Percentiles rank a stretch among this genome's conserved stretches.
Conservation (phyloP, 352 stramenopile species). For the Pythium oligandrum region DNA sequence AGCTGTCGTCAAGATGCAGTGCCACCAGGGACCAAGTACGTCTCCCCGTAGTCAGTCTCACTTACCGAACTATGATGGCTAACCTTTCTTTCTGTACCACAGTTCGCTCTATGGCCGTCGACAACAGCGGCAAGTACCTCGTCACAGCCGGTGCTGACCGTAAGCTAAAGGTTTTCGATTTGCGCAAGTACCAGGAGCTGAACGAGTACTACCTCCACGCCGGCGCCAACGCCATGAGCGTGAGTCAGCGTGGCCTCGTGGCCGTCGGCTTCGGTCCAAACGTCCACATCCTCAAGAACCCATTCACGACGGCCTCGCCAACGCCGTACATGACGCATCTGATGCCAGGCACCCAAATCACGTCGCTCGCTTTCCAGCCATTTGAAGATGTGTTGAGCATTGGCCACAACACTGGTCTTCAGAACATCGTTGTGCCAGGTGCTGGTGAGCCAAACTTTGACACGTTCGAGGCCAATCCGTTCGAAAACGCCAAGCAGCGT, state of each 20-base stretch:
- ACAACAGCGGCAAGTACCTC: conserved; percentile 93
- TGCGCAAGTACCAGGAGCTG: conserved; percentile 95
- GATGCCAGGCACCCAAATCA: conserved; percentile 80
- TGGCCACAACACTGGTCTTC: conserved; percentile 86
- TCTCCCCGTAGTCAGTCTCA: conserved; percentile 1
- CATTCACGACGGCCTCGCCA: conserved; percentile 71
- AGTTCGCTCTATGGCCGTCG: conserved; percentile 91
- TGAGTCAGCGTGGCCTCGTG: conserved; percentile 95
- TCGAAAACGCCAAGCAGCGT: conserved; percentile 94
- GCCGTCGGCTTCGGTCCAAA: conserved; percentile 91
- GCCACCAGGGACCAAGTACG: conserved; percentile 93
- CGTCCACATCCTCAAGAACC: conserved; percentile 91
- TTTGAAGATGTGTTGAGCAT: conserved; percentile 98
- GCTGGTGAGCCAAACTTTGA: conserved; percentile 98
- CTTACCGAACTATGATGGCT: too few relatives aligned
- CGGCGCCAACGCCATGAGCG: conserved; percentile 89
- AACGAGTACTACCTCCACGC: conserved; percentile 91
- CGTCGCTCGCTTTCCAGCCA: conserved; percentile 93
- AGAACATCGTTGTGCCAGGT: conserved; percentile 93
- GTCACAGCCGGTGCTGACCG: conserved; percentile 93
- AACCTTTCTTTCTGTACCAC: not conserved
- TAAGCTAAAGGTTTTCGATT: conserved; percentile 97
- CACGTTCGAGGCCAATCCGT: conserved; percentile 97
- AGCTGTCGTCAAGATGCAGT: conserved; percentile 97
- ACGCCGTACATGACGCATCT: conserved; percentile 90